phyloP scores from a whole-genome alignment of 140 eudicot species.

The Ambrosia hybrid region DNA sequence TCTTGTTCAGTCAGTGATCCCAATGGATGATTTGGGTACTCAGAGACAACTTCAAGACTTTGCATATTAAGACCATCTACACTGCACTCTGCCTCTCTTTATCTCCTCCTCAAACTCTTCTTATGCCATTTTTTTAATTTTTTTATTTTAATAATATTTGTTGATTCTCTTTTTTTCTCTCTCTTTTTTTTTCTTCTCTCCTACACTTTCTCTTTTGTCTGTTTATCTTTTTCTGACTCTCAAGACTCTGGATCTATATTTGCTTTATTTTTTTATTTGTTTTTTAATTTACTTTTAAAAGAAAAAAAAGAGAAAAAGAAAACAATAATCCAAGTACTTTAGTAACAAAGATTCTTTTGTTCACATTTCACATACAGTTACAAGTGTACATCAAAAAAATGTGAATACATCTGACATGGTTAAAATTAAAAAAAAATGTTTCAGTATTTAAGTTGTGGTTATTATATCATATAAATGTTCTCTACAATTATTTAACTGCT shows the following conservation, averaged over 20 bases:
- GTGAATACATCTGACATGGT: conserved; percentile 5
- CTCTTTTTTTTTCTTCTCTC: conserved; percentile 13
- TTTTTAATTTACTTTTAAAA: conserved; percentile 1
- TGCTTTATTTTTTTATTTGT: conserved; percentile 2
- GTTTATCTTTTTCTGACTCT: conserved; percentile 36
- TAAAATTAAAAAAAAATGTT: neutral
- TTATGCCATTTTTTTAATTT: conserved; percentile 42
- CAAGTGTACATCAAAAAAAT: neutral
- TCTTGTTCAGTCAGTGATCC: conserved; percentile 15
- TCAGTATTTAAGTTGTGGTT: neutral
- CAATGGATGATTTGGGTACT: conserved; percentile 24
- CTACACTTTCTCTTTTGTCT: conserved; percentile 39
- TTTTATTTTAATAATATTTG: conserved; percentile 9
- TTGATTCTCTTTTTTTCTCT: neutral
- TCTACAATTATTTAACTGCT: neutral
- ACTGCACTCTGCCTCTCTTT: conserved; percentile 56
- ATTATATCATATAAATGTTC: neutral
- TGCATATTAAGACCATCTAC: conserved; percentile 77
- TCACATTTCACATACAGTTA: conserved; percentile 17
- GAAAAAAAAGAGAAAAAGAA: neutral
- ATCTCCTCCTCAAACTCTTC: conserved; percentile 59
- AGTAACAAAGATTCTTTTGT: conserved; percentile 27
- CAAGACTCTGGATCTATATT: conserved; percentile 29
- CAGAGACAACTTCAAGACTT: conserved; percentile 58
- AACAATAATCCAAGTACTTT: conserved; percentile 28